Evolutionary conservation across 495 filamentous ascomycete species (phyloP).

Genomic region (Penicillium diatomitis): DNA sequence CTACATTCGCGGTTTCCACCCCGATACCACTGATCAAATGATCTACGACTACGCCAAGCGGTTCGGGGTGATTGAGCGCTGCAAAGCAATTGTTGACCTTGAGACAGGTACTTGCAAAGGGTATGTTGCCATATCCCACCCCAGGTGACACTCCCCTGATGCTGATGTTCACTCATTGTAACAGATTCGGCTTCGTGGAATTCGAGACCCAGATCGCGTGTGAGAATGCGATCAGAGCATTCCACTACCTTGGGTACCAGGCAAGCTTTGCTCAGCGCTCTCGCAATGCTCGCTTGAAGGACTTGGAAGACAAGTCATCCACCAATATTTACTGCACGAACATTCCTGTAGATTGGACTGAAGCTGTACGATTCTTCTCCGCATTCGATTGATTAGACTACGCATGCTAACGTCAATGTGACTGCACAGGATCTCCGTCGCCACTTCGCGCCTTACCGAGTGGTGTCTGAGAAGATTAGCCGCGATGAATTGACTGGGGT

Average conservation of each 20-base stretch:
- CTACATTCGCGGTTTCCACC: constrained; percentile 91
- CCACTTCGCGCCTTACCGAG: constrained; percentile 68
- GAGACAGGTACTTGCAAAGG: constrained; percentile 90
- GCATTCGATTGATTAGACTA: too few species aligned
- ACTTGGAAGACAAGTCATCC: constrained; percentile 71
- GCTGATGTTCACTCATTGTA: constrained; percentile 8
- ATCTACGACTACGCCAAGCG: constrained; percentile 70
- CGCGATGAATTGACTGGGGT: constrained; percentile 73
- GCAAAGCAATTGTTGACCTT: constrained; percentile 94
- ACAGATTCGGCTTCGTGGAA: constrained; percentile 91
- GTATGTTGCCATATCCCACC: constrained; percentile 33
- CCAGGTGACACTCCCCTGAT: neutral
- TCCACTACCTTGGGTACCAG: constrained; percentile 88
- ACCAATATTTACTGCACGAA: constrained; percentile 98
- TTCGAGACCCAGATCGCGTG: constrained; percentile 74
- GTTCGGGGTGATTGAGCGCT: constrained; percentile 85
- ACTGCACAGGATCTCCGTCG: constrained; percentile 25
- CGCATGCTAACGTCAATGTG: too few species aligned
- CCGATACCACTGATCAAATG: constrained; percentile 88
- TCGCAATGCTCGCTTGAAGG: constrained; percentile 92
- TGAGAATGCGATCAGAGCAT: constrained; percentile 92
- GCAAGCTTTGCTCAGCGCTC: constrained; percentile 97
- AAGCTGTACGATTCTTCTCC: constrained; percentile 50
- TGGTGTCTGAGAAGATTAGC: constrained; percentile 86
- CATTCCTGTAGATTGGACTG: constrained; percentile 79